Evolutionary conservation across 148 eudicot genomes (phyloP), one percentile per base, ranked within the genome.

Genomic region (Silene uniflora): DNA sequence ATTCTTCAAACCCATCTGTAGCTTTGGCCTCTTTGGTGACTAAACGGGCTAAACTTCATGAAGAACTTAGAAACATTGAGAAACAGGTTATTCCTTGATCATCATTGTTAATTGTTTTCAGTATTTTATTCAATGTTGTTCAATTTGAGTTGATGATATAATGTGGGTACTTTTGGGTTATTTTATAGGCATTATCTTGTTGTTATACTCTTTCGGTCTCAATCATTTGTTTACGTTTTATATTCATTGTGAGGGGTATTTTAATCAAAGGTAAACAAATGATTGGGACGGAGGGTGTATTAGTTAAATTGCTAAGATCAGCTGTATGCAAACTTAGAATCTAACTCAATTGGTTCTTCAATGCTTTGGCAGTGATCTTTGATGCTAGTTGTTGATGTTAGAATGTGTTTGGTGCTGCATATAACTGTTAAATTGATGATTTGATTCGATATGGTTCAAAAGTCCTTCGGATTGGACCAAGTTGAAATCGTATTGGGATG

Each of bases 1-100:
- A 74, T 71, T 35, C 87, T 71, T 61, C 95, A 19, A 92, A 82
- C 80, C 98, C 98, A 27, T 89, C 96, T 39, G 88, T 88, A 7
- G 82, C 85, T 84, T 81, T 95, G 80, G 88, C 91, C 3, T 87
- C 93, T 69, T 86, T 90, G 61, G 76, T 89, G 69, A 83, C 81
- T 84, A 92, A 90, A 87, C 86, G 97, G 77, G 91, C 92, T 56
- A 95, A 90, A 73, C 96, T 92, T 73, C 93, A 88, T 46, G 96
- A 92, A 72, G 98, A 95, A 71, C 97, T 95, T 67, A 87, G 97
- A 14, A 84, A 27, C 78, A 88, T 95, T 22, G 98, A 95, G 80
- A 92, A 92, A 65, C 98, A 95, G 96, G 98, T 86, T 49, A 8
- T 83, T 60, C 59, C 25, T 19, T 25, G 12, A 52, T 52, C 56